These are phyloP conservation scores for Aspergillus sp. DNA, from an alignment of 2,329 filamentous ascomycete species.

Conservation along the genomic window DNA sequence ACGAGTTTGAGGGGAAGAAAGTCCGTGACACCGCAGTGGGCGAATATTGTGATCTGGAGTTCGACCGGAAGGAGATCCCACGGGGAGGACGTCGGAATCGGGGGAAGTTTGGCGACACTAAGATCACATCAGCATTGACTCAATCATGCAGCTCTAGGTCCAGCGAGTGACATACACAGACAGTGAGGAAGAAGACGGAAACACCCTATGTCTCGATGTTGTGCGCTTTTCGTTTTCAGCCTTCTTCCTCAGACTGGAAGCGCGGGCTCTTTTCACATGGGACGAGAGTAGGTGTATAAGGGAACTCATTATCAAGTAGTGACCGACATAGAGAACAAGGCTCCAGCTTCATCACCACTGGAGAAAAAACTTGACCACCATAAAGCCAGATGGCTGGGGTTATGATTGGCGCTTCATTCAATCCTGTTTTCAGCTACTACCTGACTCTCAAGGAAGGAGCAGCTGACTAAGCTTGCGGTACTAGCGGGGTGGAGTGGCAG, in stretches of 20 bases:
- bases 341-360: conserved; percentile 26
- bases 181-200: conserved; percentile 30
- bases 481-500: neutral
- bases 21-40: conserved; percentile 44
- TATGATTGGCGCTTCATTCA: neutral
- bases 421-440: conserved; percentile 11
- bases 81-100: conserved; percentile 35
- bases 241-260: conserved; percentile 36
- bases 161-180: conserved; percentile 29
- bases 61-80: conserved; percentile 49
- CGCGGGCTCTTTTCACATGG: conserved; percentile 39
- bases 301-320: conserved; percentile 39
- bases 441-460: conserved; percentile 2
- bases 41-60: conserved; percentile 47
- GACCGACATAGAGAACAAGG: conserved; percentile 33
- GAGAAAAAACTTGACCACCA: conserved; percentile 13
- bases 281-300: conserved; percentile 35
- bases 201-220: conserved; percentile 26
- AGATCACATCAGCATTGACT: conserved; percentile 16
- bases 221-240: conserved; percentile 31
- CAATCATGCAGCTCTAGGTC: neutral
- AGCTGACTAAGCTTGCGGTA: conserved; percentile 8
- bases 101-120: conserved; percentile 31
- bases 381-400: conserved; percentile 5
- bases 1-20: conserved; percentile 44